phyloP scores from a whole-genome alignment of 805 yeast species.

The Isabelozyma rhagii region DNA sequence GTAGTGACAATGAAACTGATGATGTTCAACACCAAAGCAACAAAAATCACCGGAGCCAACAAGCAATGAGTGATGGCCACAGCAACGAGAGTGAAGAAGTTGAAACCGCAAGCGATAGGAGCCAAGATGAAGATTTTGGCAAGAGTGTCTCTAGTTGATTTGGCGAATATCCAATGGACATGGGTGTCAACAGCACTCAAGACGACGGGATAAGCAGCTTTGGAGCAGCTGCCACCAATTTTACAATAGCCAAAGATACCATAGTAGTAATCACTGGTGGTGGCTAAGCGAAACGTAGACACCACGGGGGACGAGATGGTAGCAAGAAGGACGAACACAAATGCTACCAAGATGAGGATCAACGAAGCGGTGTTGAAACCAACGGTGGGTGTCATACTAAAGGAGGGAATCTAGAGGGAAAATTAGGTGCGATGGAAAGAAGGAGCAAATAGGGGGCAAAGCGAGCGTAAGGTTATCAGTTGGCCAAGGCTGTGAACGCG shows the following conservation, averaged over 20 bases:
- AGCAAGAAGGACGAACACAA: conserved; percentile 62
- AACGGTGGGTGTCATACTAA: not conserved
- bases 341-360: conserved; percentile 46
- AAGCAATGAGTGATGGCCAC: conserved; percentile 23
- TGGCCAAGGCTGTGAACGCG: too few species aligned
- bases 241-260: conserved; percentile 71
- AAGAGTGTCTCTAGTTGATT: conserved; percentile 46
- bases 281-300: conserved; percentile 45
- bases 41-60: conserved; percentile 19
- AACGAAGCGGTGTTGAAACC: conserved; percentile 13
- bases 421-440: too few species aligned
- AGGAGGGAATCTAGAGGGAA: not conserved
- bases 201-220: conserved; percentile 44
- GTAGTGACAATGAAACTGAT: conserved; percentile 55
- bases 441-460: too few species aligned
- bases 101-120: conserved; percentile 67
- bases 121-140: conserved; percentile 54
- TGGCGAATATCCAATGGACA: conserved; percentile 46
- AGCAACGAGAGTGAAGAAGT: conserved; percentile 35
- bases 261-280: conserved; percentile 43
- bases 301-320: conserved; percentile 62
- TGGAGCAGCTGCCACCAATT: conserved; percentile 33
- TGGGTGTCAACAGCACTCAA: conserved; percentile 26
- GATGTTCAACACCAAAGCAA: conserved; percentile 44
- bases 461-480: too few species aligned